These are phyloP conservation scores for Seminavis robusta DNA, from an alignment of 108 stramenopile genomes.

Conservation along the genomic window DNA sequence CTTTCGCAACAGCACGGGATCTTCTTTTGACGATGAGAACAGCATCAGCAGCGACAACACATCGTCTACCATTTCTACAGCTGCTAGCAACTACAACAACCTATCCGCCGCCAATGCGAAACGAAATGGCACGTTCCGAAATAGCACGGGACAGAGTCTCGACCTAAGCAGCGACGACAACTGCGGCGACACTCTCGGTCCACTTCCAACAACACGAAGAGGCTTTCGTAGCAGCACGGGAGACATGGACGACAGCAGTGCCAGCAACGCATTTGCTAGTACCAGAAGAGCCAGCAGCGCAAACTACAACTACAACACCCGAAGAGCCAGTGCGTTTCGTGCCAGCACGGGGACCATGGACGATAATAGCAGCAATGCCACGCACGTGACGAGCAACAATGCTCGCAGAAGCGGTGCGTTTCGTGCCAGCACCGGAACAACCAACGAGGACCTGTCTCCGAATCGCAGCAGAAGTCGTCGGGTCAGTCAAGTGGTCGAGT, in stretches of 20 bases:
- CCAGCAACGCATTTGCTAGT: neutral
- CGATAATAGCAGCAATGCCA: neutral
- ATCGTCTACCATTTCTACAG: neutral
- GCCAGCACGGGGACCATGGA: neutral
- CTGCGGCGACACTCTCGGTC: neutral
- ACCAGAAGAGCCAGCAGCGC: neutral
- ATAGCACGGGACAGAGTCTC: neutral
- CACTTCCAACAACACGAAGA: neutral
- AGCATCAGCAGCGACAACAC: slow-evolving; percentile 3
- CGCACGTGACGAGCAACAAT: neutral
- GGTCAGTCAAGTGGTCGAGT: too few relatives aligned
- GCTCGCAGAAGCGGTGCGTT: neutral
- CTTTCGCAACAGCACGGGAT: slow-evolving; percentile 6
- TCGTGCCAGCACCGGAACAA: neutral
- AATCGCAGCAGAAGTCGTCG: too few relatives aligned
- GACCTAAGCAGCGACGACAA: slow-evolving; percentile 1
- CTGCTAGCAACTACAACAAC: slow-evolving; percentile 9
- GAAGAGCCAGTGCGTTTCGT: neutral
- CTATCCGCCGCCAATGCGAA: neutral
- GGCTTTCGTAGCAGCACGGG: neutral
- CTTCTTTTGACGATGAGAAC: neutral
- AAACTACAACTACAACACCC: neutral
- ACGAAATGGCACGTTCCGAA: neutral
- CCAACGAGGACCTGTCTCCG: too few relatives aligned
- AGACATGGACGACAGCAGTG: neutral